phyloP scores from a whole-genome alignment of 2,329 filamentous ascomycete genomes.

The Aspergillus pseudoterreus region DNA sequence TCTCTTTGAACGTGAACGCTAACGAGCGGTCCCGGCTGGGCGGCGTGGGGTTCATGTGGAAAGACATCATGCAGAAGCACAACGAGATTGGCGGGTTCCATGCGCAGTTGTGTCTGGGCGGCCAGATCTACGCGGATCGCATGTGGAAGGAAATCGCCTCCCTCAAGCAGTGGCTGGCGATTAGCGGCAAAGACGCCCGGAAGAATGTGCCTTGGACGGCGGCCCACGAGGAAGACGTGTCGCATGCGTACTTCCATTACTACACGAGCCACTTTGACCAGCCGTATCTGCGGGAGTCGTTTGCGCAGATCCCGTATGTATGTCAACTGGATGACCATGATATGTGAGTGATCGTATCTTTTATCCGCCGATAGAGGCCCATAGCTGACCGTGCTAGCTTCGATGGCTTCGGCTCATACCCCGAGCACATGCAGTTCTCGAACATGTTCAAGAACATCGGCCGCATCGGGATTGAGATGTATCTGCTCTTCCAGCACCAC shows the following conservation, averaged over 20 bases:
- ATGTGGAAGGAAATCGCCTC: constrained; percentile 95
- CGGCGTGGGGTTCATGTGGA: constrained; percentile 96
- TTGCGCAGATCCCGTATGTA: constrained; percentile 94
- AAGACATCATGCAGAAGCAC: constrained; percentile 96
- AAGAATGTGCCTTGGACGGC: constrained; percentile 91
- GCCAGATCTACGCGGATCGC: constrained; percentile 92
- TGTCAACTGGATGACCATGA: constrained; percentile 95
- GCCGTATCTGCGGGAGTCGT: constrained; percentile 87
- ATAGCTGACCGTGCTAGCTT: constrained; percentile 56
- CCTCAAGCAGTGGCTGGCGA: constrained; percentile 90
- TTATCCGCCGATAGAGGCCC: too few species aligned
- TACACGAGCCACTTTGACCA: constrained; percentile 99
- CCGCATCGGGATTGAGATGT: constrained; percentile 93
- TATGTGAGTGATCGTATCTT: constrained; percentile 62
- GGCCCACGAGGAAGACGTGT: constrained; percentile 89
- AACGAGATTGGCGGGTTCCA: constrained; percentile 95
- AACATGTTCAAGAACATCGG: constrained; percentile 99
- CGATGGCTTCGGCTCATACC: constrained; percentile 94
- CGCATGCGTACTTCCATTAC: constrained; percentile 97
- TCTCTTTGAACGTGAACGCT: constrained; percentile 79
- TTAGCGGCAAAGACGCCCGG: constrained; percentile 87
- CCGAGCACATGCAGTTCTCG: constrained; percentile 96
- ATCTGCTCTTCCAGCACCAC: constrained; percentile 96
- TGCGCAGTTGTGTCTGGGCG: constrained; percentile 83
- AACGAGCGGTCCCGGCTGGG: constrained; percentile 82